These are phyloP conservation scores for Globisporangium okanoganense DNA, from an alignment of 352 stramenopile species.

Conservation along the genomic window DNA sequence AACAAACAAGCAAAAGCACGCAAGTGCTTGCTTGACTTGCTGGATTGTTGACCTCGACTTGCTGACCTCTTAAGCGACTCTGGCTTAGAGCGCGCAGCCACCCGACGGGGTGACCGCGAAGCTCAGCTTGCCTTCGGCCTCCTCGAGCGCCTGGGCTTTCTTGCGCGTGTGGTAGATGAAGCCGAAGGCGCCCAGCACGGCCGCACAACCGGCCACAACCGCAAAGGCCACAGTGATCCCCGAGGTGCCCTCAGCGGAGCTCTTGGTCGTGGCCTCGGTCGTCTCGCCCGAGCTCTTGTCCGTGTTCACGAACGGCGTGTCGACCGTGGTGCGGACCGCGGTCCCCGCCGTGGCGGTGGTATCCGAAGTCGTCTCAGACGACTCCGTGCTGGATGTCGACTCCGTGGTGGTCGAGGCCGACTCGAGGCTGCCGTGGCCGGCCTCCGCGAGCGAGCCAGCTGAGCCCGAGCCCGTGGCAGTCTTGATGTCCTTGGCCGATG, in stretches of 20 bases:
- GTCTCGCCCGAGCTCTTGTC: constrained; percentile 15
- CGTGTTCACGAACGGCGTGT: constrained; percentile 19
- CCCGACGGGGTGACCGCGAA: constrained; percentile 45
- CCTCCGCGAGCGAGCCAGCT: constrained; percentile 6
- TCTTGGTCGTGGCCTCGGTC: constrained; percentile 45
- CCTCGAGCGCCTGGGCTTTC: constrained; percentile 51
- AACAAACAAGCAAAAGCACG: not conserved
- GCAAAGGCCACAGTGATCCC: constrained; percentile 1
- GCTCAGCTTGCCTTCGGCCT: constrained; percentile 39
- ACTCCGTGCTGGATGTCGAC: constrained; percentile 4
- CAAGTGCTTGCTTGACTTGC: not conserved
- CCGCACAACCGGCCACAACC: constrained; percentile 21
- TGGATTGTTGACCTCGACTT: not conserved
- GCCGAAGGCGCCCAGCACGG: constrained; percentile 46
- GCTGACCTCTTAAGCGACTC: not conserved
- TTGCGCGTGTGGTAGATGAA: constrained; percentile 78
- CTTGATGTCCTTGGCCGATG: constrained; percentile 4
- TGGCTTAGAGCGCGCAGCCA: constrained; percentile 32
- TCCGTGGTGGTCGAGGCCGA: constrained; percentile 10
- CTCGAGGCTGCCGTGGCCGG: constrained; percentile 7
- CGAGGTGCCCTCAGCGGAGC: not conserved
- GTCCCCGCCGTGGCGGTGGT: constrained; percentile 1
- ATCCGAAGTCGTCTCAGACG: constrained; percentile 7
- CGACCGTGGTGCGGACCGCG: constrained; percentile 14
- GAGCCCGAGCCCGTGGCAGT: constrained; percentile 11